Conservation (phyloP, 2,329 filamentous ascomycete species). For the Cercospora brassicicola region DNA sequence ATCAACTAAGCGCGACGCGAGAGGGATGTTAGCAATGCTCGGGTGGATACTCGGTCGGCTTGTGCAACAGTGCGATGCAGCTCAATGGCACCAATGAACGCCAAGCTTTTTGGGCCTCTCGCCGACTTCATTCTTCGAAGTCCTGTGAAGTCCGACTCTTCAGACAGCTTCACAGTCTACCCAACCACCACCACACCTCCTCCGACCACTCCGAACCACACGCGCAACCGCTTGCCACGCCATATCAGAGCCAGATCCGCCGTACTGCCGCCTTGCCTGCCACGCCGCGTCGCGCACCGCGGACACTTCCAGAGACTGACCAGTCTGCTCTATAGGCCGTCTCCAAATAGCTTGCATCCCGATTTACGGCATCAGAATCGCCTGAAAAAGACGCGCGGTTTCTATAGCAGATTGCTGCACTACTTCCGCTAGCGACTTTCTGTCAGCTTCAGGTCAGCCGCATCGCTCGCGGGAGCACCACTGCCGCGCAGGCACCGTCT, state of each 20-base stretch:
- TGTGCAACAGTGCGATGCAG: neutral
- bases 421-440: neutral
- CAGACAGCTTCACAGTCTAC: constrained; percentile 1
- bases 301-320: neutral
- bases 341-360: neutral
- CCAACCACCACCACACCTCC: neutral
- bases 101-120: constrained; percentile 4
- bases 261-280: neutral
- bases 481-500: constrained; percentile 6
- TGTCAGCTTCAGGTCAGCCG: neutral
- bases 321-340: neutral
- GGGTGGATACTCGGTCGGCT: neutral
- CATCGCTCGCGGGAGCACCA: neutral
- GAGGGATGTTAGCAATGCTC: neutral
- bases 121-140: constrained; percentile 3
- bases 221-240: neutral
- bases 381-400: neutral
- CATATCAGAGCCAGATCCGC: neutral
- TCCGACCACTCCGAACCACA: neutral
- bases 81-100: neutral
- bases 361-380: neutral
- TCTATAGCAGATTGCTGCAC: neutral
- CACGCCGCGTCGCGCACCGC: neutral
- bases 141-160: neutral
- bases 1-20: neutral